Evolutionary conservation across 1,139 yeast genomes (phyloP).

Genomic region (Protomyces gravidus): DNA sequence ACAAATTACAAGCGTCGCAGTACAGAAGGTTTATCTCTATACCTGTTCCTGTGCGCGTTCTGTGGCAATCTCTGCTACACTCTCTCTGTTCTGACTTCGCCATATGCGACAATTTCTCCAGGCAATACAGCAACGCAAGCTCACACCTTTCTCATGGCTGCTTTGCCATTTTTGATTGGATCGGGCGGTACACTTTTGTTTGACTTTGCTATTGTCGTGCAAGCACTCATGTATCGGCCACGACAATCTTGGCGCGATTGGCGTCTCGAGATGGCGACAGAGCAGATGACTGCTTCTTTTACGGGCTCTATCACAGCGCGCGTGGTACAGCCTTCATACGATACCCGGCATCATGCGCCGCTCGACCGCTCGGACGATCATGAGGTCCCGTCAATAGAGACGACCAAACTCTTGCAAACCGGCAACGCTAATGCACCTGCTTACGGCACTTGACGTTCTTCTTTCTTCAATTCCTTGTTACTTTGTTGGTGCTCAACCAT

Average conservation of each 20-base stretch:
- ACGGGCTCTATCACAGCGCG: neutral
- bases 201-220: conserved; percentile 71
- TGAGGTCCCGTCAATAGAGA: neutral
- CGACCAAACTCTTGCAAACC: neutral
- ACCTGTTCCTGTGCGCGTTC: conserved; percentile 73
- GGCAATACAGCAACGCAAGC: conserved; percentile 44
- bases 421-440: neutral
- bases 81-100: conserved; percentile 56
- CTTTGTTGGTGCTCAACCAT: no score
- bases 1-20: conserved; percentile 73
- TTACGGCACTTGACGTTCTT: neutral
- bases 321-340: neutral
- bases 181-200: conserved; percentile 81
- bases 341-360: no score
- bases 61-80: conserved; percentile 79
- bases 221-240: conserved; percentile 44
- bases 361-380: no score
- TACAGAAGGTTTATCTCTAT: conserved; percentile 77
- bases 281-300: neutral
- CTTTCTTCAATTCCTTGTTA: no score
- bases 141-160: conserved; percentile 55
- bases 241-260: neutral
- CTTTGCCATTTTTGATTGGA: conserved; percentile 78
- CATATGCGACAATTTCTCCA: conserved; percentile 20
- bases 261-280: neutral